Base-by-base conservation (phyloP, 2,329 filamentous ascomycete genomes). In the Xylariales sp. region DNA sequence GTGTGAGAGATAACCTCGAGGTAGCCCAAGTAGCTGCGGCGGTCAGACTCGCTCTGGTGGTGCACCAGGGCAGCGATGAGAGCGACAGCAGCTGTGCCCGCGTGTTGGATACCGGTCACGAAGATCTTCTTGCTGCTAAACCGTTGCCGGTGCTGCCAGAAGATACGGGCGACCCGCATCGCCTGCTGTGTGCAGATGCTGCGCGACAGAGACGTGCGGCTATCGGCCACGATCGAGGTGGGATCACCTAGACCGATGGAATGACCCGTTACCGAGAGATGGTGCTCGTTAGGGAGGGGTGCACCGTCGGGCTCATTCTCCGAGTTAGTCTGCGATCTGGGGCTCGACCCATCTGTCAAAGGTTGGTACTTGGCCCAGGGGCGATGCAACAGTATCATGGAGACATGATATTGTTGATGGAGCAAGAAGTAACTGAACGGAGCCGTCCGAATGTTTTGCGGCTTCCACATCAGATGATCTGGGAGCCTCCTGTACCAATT, bases 151-250 rank as follows among this genome's bases (percentile, higher is more conserved):
- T 76, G 71, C 42, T 74, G 71, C 69, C 69, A 73, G 48, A 75
- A 75, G 41, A 76, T 74, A 16, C 67, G 62, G 0, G 71, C 67
- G 1, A 76, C 67, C 1, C 69, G 58, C 39, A 75, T 69, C 4
- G 73, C 72, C 42, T 76, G 72, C 35, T 74, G 72, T 0, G 70
- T 74, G 55, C 72, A 76, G 38, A 74, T 72, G 36, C 63, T 69
- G 14, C 73, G 63, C 4, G 70, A 71, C 17, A 75, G 50, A 5
- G 65, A 62, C 5, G 61, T 67, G 42, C 66, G 67, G 40, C 52
- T 61, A 42, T 66, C 62, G 40, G 65, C 62, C 24, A 64, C 56
- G 15, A 59, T 56, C 11, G 55, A 55, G 29, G 55, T 50, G 3
- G 60, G 50, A 31, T 64, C 60, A 11, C 55, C 56, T 29, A 55